Conservation (phyloP, 306 rosid genomes). For the Inga oerstediana region DNA sequence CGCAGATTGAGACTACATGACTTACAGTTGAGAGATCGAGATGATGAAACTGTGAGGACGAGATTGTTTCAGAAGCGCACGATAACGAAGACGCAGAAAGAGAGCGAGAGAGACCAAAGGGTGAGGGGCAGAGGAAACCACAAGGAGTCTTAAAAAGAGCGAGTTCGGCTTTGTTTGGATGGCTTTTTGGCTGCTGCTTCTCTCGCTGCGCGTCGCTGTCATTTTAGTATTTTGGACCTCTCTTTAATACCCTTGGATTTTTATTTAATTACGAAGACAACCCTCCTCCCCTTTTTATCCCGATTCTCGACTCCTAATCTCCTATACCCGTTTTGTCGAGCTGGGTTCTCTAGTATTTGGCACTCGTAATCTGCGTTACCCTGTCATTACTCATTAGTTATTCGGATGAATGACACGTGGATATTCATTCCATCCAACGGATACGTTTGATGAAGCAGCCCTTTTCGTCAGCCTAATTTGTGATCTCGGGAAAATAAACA, state of each 20-base stretch:
- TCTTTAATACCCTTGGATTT: conserved; percentile 43
- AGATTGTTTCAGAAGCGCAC: conserved; percentile 45
- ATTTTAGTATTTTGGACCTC: conserved; percentile 30
- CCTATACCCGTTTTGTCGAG: conserved; percentile 39
- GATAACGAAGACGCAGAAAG: conserved; percentile 43
- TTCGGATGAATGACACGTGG: conserved; percentile 35
- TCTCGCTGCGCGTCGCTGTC: conserved; percentile 68
- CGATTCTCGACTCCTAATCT: background rate
- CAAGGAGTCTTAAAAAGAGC: conserved; percentile 57
- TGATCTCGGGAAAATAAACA: background rate
- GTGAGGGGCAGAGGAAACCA: conserved; percentile 52
- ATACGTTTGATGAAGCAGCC: background rate
- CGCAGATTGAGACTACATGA: conserved; percentile 41
- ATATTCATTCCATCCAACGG: conserved; percentile 18
- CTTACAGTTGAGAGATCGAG: conserved; percentile 56
- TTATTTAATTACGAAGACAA: conserved; percentile 36
- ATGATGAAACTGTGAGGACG: conserved; percentile 54
- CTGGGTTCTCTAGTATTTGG: conserved; percentile 1
- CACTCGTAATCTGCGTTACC: conserved; percentile 15
- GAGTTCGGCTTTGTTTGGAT: conserved; percentile 64
- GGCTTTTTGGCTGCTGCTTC: conserved; percentile 62
- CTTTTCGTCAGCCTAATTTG: background rate
- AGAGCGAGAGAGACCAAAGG: conserved; percentile 39
- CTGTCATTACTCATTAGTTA: background rate
- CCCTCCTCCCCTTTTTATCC: background rate